Percentiles rank a stretch among this genome's conserved stretches.
phyloP scores from a whole-genome alignment of 768 basidiomycete species.

The Mycena epipterygia region DNA sequence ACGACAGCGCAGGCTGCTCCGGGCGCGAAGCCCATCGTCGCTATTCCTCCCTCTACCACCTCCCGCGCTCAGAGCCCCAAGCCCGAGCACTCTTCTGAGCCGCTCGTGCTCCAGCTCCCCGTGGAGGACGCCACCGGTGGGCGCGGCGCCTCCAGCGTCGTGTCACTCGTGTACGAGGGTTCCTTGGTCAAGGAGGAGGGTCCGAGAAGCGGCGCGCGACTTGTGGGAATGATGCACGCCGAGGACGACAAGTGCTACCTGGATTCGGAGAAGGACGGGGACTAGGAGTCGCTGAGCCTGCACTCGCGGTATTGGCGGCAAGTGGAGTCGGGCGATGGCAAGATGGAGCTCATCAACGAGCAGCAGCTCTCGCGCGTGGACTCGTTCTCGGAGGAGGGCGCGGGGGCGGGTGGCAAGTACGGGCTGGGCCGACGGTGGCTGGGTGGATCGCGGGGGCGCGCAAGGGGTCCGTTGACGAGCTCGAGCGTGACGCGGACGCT shows the following conservation, averaged over 20 bases:
- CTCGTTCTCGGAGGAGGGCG: not conserved
- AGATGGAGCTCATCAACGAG: conserved; percentile 34
- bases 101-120: conserved; percentile 24
- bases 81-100: too few relatives aligned
- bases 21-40: not conserved
- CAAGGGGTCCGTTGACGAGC: conserved; percentile 48
- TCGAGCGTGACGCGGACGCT: conserved; percentile 49
- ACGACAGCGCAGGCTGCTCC: not conserved
- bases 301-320: too few relatives aligned
- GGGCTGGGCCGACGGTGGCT: not conserved
- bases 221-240: too few relatives aligned
- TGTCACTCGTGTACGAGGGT: conserved; percentile 16
- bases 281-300: conserved; percentile 34
- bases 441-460: conserved; percentile 4
- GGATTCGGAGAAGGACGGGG: conserved; percentile 51
- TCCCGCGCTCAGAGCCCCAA: too few relatives aligned
- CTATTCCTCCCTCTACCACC: too few relatives aligned
- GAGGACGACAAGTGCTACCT: conserved; percentile 49
- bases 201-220: conserved; percentile 12
- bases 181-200: not conserved
- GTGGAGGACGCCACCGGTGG: conserved; percentile 16
- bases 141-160: conserved; percentile 24
- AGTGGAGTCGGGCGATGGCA: too few relatives aligned
- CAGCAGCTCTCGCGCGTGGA: conserved; percentile 8
- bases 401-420: not conserved